Conservation (phyloP, 2,329 filamentous ascomycete species). For the Daldinia sp. region DNA sequence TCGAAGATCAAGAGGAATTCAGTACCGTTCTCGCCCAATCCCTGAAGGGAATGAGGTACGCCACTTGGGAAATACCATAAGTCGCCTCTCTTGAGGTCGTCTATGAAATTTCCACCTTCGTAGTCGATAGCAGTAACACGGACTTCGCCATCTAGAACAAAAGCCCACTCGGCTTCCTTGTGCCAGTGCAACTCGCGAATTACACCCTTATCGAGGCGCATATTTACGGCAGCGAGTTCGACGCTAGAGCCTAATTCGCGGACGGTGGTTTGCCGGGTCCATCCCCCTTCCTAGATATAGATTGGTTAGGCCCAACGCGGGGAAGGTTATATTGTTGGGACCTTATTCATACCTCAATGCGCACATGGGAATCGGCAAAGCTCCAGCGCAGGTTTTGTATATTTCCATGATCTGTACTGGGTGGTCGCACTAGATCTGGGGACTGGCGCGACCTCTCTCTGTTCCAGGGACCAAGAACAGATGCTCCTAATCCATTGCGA, state of each 20-base stretch:
- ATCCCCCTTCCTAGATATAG: constrained; percentile 72
- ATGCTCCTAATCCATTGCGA: constrained; percentile 73
- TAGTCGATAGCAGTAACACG: constrained; percentile 80
- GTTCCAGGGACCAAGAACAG: constrained; percentile 78
- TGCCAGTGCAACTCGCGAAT: constrained; percentile 86
- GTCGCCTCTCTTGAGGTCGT: constrained; percentile 81
- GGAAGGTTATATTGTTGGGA: background rate
- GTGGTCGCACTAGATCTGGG: constrained; percentile 78
- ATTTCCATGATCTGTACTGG: constrained; percentile 78
- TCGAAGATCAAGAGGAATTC: constrained; percentile 70
- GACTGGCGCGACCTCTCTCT: constrained; percentile 74
- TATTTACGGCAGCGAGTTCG: constrained; percentile 82
- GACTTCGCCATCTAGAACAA: constrained; percentile 76
- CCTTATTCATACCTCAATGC: constrained; percentile 67
- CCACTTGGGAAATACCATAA: constrained; percentile 86
- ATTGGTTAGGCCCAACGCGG: constrained; percentile 14
- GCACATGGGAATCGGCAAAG: constrained; percentile 72
- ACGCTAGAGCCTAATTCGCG: constrained; percentile 73
- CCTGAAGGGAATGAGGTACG: constrained; percentile 82
- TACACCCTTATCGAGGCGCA: constrained; percentile 78
- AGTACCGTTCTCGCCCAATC: constrained; percentile 73
- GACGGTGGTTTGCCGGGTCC: constrained; percentile 79
- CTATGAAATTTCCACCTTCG: constrained; percentile 81
- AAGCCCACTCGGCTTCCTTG: constrained; percentile 83
- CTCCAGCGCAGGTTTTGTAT: constrained; percentile 80